Base-by-base conservation (phyloP, 768 basidiomycete genomes). In the Scleroderma citrinum region DNA sequence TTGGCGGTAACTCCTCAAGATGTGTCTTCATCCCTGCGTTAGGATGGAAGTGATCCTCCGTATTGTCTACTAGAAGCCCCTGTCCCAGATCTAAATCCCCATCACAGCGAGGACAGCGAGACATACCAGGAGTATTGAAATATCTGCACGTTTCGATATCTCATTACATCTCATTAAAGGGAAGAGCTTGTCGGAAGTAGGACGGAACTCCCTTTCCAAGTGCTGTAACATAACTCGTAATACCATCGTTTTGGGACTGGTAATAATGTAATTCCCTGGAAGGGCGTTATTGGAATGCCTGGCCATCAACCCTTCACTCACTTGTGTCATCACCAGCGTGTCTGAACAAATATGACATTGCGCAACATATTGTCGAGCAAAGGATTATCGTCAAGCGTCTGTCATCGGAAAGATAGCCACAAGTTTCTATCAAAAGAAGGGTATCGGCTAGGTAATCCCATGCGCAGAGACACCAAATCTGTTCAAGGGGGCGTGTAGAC, bases 321-420 rank as follows among this genome's bases (percentile, higher is more conserved):
- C 72, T 49, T 3, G 60, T 50, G 12, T 32, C 40, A 17, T 57
- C 44, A 20, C 65, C 59, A 26, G 48, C 50, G 31, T 61, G 44
- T 38, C 57, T 59, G 26, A 73, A 48, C 14, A 85, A 55, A 41
- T 60, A 66, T 2, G 60, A 48, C 46, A 87, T 55, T 11, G 76
- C 82, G 29, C 59, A 53, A 51, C 79, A 85, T 47, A 87, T 62
- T 14, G 66, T 61, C 8, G 79, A 73, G 42, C 71, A 71, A 10
- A 76, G 63, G 24, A 82, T 54, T 39, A 83, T 55, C 10, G 76
- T 76, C 21, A 84, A 65, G 2, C 76, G 66, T 50, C 77, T 76
- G 24, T 79, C 73, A 31, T 76, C 74, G 23, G 63, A 70, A n/a
- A 63, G 30, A 48, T 74, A 73, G 36, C 75, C 64, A 21, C 64